These are phyloP conservation scores for Sporobolomyces pararoseus DNA, from an alignment of 768 basidiomycete species.

Conservation along the genomic window DNA sequence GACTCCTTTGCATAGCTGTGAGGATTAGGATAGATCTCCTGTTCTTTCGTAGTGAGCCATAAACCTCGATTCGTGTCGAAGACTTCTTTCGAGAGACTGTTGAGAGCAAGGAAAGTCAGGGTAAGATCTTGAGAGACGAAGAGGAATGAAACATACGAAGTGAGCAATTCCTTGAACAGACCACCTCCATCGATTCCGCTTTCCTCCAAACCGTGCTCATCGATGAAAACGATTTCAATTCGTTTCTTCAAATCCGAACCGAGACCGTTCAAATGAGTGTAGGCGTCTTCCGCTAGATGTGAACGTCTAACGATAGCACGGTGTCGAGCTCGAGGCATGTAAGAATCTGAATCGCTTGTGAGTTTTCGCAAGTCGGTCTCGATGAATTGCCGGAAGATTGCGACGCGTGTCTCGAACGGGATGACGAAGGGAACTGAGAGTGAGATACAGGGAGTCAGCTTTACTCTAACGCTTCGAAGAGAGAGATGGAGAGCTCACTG, in stretches of 20 bases:
- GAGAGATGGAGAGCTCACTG: slow-evolving; percentile 47
- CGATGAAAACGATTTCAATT: slow-evolving; percentile 85
- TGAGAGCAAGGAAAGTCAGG: neutral
- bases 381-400: slow-evolving; percentile 82
- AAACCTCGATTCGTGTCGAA: slow-evolving; percentile 91
- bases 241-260: slow-evolving; percentile 75
- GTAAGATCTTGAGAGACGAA: no score
- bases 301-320: slow-evolving; percentile 61
- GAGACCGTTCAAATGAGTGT: slow-evolving; percentile 63
- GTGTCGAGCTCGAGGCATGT: slow-evolving; percentile 49
- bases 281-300: slow-evolving; percentile 83
- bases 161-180: slow-evolving; percentile 96
- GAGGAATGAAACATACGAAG: slow-evolving; percentile 52
- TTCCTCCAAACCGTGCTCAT: slow-evolving; percentile 56
- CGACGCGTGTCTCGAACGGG: slow-evolving; percentile 84
- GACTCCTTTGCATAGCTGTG: slow-evolving; percentile 84
- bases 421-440: slow-evolving; percentile 73
- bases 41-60: slow-evolving; percentile 84
- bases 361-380: slow-evolving; percentile 56
- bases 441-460: neutral
- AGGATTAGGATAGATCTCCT: slow-evolving; percentile 92
- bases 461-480: neutral
- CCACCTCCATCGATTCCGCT: slow-evolving; percentile 95
- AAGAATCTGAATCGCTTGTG: slow-evolving; percentile 41
- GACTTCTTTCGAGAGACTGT: slow-evolving; percentile 79